Conservation (phyloP, 1,139 yeast species). For the Blastobotrys malaysiensis region DNA sequence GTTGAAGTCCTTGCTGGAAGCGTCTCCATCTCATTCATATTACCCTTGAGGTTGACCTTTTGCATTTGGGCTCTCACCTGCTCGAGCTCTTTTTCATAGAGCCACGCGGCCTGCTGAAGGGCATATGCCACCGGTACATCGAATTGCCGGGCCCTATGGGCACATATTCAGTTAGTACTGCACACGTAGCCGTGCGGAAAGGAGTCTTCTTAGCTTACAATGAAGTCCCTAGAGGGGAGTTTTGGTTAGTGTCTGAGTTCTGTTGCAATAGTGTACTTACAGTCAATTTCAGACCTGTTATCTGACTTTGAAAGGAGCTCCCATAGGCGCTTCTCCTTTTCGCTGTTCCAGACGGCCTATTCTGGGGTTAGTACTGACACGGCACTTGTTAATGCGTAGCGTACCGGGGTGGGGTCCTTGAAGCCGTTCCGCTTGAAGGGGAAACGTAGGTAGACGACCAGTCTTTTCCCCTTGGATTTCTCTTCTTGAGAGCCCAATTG, state of each 20-base stretch:
- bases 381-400: conserved; percentile 10
- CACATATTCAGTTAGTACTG: neutral
- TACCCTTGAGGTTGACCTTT: conserved; percentile 13
- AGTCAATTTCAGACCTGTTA: conserved; percentile 37
- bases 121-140: conserved; percentile 39
- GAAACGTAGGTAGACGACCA: conserved; percentile 35
- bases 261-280: conserved; percentile 32
- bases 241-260: too few relatives aligned
- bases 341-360: conserved; percentile 36
- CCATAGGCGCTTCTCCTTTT: conserved; percentile 41
- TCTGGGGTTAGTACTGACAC: too few relatives aligned
- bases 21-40: neutral
- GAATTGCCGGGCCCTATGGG: conserved; percentile 29
- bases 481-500: neutral
- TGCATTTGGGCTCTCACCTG: conserved; percentile 37
- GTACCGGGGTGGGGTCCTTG: conserved; percentile 37
- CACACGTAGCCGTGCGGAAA: too few relatives aligned
- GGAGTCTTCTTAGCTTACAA: conserved; percentile 11
- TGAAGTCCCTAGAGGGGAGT: conserved; percentile 16
- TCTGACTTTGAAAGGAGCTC: conserved; percentile 34
- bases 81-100: conserved; percentile 42
- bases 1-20: neutral
- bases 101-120: conserved; percentile 45
- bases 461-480: conserved; percentile 7
- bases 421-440: conserved; percentile 39